Evolutionary conservation across 768 basidiomycete genomes (phyloP), one percentile per base, ranked within the genome.

Genomic region (Serendipita vermifera): DNA sequence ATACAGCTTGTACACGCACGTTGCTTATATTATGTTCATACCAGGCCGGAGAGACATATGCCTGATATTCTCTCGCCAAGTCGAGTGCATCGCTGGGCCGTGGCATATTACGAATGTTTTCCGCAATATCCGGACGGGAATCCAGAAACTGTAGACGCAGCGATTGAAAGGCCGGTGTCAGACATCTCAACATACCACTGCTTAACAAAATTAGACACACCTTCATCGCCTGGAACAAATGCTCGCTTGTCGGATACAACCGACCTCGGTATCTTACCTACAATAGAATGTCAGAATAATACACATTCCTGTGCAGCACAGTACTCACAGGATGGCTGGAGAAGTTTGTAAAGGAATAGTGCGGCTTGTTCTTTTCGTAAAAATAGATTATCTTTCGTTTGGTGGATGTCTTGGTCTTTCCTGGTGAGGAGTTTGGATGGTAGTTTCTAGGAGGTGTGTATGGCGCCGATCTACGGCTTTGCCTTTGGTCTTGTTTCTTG

Each of bases 151-250:
- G 55, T 29, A 15, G 43, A 53, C 51, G 11, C 36, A 38, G 11
- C 11, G 17, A n/a, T 38, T 11, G 17, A n/a, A 38, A 54, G 33
- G 51, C 32, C 51, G 36, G 27, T 24, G 3, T 48, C 46, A 22
- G n/a, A 20, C 17, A n/a, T 17, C 11, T 43, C 9, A 43, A 9
- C 22, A 22, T 36, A 22, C 11, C 11, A 43, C 20, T 13, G 7
- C 11, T 13, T 24, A 22, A 43, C 9, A n/a, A n/a, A 41, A 41
- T 17, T 20, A 9, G 5, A 26, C 46, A 11, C 11, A 51, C 46
- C 59, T 84, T 84, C 63, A 84, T 70, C 6, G 85, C 85, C 67
- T 89, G 85, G 55, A 79, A 75, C n/a, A 89, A 72, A 61, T 89
- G 87, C 62, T 80, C 66, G 7, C 82, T 87, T 1, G 79, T 83